phyloP scores from a whole-genome alignment of 106 monocot species.

The Chionographis japonica region DNA sequence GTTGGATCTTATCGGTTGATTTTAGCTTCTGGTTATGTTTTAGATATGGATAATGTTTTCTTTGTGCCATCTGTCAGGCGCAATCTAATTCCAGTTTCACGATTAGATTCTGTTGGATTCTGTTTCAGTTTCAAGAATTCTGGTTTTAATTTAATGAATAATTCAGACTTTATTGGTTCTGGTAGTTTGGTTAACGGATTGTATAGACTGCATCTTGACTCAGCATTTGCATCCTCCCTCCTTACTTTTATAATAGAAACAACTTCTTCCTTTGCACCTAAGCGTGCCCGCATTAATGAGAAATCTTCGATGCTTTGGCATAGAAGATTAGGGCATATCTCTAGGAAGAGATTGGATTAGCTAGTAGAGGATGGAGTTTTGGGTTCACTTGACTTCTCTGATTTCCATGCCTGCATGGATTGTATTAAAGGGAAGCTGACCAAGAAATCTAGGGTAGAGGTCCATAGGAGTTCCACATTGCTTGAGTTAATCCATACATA shows the following conservation, averaged over 20 bases:
- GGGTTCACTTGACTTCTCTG: neutral
- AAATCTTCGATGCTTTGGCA: neutral
- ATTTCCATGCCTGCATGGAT: neutral
- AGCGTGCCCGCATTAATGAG: neutral
- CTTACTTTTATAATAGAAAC: neutral
- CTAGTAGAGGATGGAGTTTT: neutral
- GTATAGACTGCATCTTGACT: neutral
- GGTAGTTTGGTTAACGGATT: neutral
- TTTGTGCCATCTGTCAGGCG: neutral
- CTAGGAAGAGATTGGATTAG: neutral
- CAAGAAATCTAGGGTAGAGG: no score
- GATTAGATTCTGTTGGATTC: no score
- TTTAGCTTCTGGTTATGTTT: neutral
- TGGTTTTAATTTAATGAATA: neutral
- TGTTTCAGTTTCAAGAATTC: neutral
- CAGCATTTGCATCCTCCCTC: neutral
- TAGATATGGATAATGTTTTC: neutral
- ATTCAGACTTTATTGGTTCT: neutral
- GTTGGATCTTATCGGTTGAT: neutral
- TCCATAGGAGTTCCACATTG: neutral
- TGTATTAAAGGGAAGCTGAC: constrained; percentile 5
- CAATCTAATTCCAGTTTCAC: neutral
- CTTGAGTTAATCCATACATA: neutral
- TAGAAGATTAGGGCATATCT: constrained; percentile 1
- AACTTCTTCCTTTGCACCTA: neutral